Evolutionary conservation across 345 rosid genomes (phyloP).

Genomic region (Lepidium africanum): DNA sequence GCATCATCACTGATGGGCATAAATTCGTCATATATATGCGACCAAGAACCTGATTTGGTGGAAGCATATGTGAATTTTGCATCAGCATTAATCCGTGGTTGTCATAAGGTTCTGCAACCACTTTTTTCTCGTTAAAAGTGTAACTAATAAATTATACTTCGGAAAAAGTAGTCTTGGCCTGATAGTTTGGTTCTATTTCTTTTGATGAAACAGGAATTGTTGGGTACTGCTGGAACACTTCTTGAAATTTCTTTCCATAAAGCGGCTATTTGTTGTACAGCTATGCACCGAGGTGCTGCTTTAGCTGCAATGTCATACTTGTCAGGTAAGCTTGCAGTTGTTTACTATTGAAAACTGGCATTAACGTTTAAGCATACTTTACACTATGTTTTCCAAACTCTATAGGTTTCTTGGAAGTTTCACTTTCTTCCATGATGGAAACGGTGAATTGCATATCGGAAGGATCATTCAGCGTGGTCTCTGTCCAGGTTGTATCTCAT

Average conservation of each 20-base stretch:
- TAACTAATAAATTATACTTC: not conserved
- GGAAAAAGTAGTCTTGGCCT: not conserved
- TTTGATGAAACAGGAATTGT: slow-evolving; percentile 49
- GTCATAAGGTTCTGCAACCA: slow-evolving; percentile 57
- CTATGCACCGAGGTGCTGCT: slow-evolving; percentile 99
- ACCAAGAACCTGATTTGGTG: slow-evolving; percentile 96
- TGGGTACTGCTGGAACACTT: slow-evolving; percentile 66
- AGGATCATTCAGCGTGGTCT: slow-evolving; percentile 56
- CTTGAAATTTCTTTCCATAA: slow-evolving; percentile 90
- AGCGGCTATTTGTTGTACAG: slow-evolving; percentile 96
- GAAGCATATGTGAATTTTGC: slow-evolving; percentile 94
- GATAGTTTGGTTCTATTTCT: not conserved
- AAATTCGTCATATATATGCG: slow-evolving; percentile 87
- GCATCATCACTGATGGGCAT: slow-evolving; percentile 79
- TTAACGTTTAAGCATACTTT: not conserved
- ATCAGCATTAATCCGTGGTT: slow-evolving; percentile 59
- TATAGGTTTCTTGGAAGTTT: slow-evolving; percentile 80
- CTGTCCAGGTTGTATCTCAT: slow-evolving; percentile 66
- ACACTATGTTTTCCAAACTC: not conserved
- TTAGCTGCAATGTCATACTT: slow-evolving; percentile 92
- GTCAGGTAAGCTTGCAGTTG: slow-evolving; percentile 49
- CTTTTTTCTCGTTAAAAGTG: not conserved
- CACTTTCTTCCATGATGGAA: slow-evolving; percentile 51
- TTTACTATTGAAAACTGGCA: not conserved
- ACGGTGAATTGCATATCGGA: slow-evolving; percentile 46